Conservation (phyloP, 257 asterid genomes). For the Solanum pennellii region DNA sequence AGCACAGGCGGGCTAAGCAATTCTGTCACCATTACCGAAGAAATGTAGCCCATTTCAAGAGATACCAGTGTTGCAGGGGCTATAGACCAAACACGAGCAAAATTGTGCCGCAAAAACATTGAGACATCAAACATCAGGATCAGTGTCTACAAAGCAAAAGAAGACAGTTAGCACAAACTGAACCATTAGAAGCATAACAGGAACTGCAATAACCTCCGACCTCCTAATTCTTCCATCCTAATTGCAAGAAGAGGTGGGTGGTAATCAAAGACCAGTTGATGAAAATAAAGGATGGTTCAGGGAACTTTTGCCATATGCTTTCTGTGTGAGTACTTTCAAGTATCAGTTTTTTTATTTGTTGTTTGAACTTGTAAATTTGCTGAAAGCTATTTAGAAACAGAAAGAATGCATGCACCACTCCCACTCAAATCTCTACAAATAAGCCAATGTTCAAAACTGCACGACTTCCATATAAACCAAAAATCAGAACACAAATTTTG, state of each 20-base stretch:
- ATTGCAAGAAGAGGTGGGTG: not conserved
- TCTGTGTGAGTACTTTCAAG: not conserved
- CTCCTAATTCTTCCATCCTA: not conserved
- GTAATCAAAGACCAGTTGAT: not conserved
- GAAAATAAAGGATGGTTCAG: not conserved
- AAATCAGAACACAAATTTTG: not conserved
- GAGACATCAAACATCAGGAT: constrained; percentile 88
- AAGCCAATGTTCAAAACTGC: not conserved
- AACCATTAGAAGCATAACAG: not conserved
- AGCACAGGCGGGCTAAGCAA: constrained; percentile 59
- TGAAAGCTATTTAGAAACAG: not conserved
- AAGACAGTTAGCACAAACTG: constrained; percentile 9
- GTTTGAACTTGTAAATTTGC: not conserved
- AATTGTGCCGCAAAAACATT: constrained; percentile 57
- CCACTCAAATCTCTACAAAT: not conserved
- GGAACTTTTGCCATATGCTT: not conserved
- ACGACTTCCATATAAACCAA: not conserved
- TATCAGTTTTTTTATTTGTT: not conserved
- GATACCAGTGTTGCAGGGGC: constrained; percentile 60
- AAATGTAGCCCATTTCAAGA: constrained; percentile 80
- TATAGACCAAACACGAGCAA: constrained; percentile 69
- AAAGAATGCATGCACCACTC: not conserved
- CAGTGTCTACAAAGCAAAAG: constrained; percentile 53
- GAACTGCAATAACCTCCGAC: not conserved
- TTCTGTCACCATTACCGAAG: constrained; percentile 78